Conservation (phyloP, 2,329 filamentous ascomycete species). For the Ceratocystiopsis minuta region DNA sequence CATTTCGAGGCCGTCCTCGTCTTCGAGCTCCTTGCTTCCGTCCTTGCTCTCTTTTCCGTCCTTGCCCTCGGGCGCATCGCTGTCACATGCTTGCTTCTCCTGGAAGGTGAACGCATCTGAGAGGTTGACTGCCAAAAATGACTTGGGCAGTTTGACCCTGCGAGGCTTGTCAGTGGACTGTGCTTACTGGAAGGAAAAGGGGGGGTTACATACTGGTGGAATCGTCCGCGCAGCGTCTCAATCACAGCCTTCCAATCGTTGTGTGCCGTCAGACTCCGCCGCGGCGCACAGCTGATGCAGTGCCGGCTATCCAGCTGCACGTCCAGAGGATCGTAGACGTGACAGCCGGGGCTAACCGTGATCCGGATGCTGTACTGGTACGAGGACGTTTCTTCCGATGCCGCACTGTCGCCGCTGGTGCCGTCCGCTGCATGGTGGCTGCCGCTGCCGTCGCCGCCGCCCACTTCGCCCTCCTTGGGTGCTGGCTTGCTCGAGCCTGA, state of each 20-base stretch:
- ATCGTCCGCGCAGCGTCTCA: slow-evolving; percentile 83
- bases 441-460: not conserved
- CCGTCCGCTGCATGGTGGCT: not conserved
- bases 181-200: slow-evolving; percentile 2
- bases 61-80: slow-evolving; percentile 15
- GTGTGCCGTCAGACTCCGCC: slow-evolving; percentile 76
- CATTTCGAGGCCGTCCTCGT: slow-evolving; percentile 4
- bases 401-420: slow-evolving; percentile 18
- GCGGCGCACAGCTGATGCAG: slow-evolving; percentile 85
- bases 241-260: slow-evolving; percentile 95
- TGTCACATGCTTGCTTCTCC: slow-evolving; percentile 31
- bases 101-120: slow-evolving; percentile 45
- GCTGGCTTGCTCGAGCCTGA: slow-evolving; percentile 49
- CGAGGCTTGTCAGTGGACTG: not conserved
- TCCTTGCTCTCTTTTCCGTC: not conserved
- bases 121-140: slow-evolving; percentile 45
- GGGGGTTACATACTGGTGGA: slow-evolving; percentile 58
- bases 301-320: slow-evolving; percentile 93
- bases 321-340: slow-evolving; percentile 89
- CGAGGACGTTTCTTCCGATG: slow-evolving; percentile 27
- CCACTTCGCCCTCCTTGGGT: slow-evolving; percentile 8
- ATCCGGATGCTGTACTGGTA: slow-evolving; percentile 96
- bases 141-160: slow-evolving; percentile 48
- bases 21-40: not conserved
- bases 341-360: slow-evolving; percentile 85